phyloP scores from a whole-genome alignment of 306 rosid genomes.

The Corylus avellana region DNA sequence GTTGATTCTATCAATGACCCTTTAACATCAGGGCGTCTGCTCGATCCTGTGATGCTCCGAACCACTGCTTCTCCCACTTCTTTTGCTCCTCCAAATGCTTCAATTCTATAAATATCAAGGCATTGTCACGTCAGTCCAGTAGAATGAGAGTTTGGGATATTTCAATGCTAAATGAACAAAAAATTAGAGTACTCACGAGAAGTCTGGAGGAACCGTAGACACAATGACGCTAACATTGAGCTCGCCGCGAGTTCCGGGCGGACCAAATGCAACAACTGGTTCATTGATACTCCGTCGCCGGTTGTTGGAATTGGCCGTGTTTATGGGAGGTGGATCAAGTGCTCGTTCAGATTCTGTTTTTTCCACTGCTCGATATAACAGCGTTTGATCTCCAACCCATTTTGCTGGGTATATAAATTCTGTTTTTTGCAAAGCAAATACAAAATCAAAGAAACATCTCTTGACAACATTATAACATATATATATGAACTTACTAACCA shows the following conservation, averaged over 20 bases:
- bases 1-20: slow-evolving; percentile 62
- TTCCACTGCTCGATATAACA: slow-evolving; percentile 72
- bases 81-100: slow-evolving; percentile 78
- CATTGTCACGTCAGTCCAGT: too few species aligned
- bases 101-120: slow-evolving; percentile 51
- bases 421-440: slow-evolving; percentile 24
- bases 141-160: too few species aligned
- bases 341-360: slow-evolving; percentile 65
- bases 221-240: slow-evolving; percentile 89
- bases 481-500: slow-evolving; percentile 43
- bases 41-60: slow-evolving; percentile 58
- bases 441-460: not conserved
- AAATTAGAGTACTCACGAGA: slow-evolving; percentile 55
- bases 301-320: slow-evolving; percentile 19
- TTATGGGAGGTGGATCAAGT: slow-evolving; percentile 75
- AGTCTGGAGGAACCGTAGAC: slow-evolving; percentile 70
- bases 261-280: slow-evolving; percentile 85
- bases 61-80: slow-evolving; percentile 87
- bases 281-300: slow-evolving; percentile 54
- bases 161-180: too few species aligned
- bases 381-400: slow-evolving; percentile 96
- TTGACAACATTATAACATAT: not conserved
- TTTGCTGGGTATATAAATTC: slow-evolving; percentile 84
- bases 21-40: slow-evolving; percentile 57
- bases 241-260: slow-evolving; percentile 84